Percentiles rank a stretch among this genome's conserved stretches.
phyloP scores from a whole-genome alignment of 176 grass and related monocot genomes.

The Alloteropsis semialata region DNA sequence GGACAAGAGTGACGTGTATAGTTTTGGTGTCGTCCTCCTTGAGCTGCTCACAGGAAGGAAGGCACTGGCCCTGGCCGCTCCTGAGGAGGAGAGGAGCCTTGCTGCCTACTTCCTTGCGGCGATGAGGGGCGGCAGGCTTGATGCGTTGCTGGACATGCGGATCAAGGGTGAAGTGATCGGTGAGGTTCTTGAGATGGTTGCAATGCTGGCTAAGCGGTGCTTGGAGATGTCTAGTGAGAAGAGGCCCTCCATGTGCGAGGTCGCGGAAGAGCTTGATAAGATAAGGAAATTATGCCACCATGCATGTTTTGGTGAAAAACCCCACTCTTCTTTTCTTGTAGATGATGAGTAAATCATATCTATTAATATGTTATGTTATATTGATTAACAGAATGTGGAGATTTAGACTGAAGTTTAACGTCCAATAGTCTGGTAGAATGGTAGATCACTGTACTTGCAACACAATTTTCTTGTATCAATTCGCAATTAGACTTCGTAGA shows the following conservation, averaged over 20 bases:
- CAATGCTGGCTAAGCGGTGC: constrained; percentile 38
- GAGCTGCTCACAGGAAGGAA: constrained; percentile 32
- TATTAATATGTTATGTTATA: background rate
- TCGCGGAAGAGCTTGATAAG: constrained; percentile 28
- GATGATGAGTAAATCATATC: background rate
- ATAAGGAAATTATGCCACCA: constrained; percentile 23
- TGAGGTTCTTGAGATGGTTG: constrained; percentile 22
- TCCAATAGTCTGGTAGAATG: too few relatives aligned
- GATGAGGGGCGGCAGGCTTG: constrained; percentile 13
- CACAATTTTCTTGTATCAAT: too few relatives aligned
- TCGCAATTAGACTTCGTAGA: too few relatives aligned
- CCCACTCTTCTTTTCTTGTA: background rate
- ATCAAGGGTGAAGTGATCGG: constrained; percentile 23
- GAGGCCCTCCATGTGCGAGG: constrained; percentile 47
- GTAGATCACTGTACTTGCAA: too few relatives aligned
- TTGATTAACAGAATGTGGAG: too few relatives aligned
- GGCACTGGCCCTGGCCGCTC: constrained; percentile 2
- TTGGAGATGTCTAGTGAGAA: constrained; percentile 37
- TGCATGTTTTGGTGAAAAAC: background rate
- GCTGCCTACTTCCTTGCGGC: constrained; percentile 5
- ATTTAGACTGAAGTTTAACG: too few relatives aligned
- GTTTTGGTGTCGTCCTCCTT: too few relatives aligned
- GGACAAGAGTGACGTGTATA: background rate
- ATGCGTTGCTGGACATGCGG: constrained; percentile 31
- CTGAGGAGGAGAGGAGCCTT: constrained; percentile 28